These are phyloP conservation scores for Pythium dissimile DNA, from an alignment of 352 stramenopile species.

Conservation along the genomic window DNA sequence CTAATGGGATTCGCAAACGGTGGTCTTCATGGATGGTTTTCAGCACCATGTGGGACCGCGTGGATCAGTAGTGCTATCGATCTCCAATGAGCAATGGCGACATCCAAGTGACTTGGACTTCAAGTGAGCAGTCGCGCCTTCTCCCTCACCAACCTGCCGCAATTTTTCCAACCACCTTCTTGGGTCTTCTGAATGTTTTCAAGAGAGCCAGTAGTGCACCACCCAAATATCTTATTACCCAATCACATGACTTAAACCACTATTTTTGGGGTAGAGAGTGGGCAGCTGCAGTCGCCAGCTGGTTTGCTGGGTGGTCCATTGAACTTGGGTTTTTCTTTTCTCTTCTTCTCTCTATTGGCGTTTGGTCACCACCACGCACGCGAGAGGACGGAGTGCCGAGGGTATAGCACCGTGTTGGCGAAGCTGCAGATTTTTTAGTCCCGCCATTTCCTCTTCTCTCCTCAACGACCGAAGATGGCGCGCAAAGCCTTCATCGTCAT, in stretches of 20 bases:
- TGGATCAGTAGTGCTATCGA: too few relatives aligned
- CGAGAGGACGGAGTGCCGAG: neutral
- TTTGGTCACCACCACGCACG: conserved; percentile 1
- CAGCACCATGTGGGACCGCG: too few relatives aligned
- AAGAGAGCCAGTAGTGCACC: conserved; percentile 15
- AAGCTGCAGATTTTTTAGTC: conserved; percentile 1
- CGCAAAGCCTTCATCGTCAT: conserved; percentile 69
- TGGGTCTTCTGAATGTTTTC: neutral
- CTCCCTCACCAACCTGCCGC: too few relatives aligned
- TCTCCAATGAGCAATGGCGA: too few relatives aligned
- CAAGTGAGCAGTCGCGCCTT: too few relatives aligned
- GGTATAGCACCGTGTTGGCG: neutral
- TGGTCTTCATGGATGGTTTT: too few relatives aligned
- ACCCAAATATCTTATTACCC: conserved; percentile 18
- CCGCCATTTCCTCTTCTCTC: conserved; percentile 13
- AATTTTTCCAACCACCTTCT: conserved; percentile 12
- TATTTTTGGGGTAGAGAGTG: conserved; percentile 10
- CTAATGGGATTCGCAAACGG: too few relatives aligned
- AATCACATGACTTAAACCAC: conserved; percentile 4
- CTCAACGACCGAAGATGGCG: conserved; percentile 20
- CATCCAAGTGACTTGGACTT: too few relatives aligned
- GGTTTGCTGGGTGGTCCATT: too few relatives aligned
- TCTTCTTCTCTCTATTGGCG: conserved; percentile 3
- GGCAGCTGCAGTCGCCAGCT: neutral
- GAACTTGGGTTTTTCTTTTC: too few relatives aligned